Percentiles rank a stretch among this genome's conserved stretches.
phyloP scores from a whole-genome alignment of 2,329 filamentous ascomycete genomes.

The Fusarium subtropicale region DNA sequence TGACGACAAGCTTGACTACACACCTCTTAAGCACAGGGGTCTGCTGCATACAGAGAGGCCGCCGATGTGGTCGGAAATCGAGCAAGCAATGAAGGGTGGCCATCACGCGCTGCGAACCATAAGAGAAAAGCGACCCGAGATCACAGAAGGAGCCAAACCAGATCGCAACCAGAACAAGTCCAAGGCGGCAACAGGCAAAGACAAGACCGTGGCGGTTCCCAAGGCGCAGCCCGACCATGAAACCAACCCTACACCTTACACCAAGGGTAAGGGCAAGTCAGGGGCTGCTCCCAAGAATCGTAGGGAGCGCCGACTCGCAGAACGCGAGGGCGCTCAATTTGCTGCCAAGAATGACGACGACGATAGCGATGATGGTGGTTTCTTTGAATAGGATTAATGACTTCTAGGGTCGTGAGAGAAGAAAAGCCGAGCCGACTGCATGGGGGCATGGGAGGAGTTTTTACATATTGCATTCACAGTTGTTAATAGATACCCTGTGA shows the following conservation, averaged over 20 bases:
- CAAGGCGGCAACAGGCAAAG: slow-evolving; percentile 33
- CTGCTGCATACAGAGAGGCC: slow-evolving; percentile 61
- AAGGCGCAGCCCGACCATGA: slow-evolving; percentile 40
- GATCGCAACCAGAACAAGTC: slow-evolving; percentile 31
- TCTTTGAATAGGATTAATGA: slow-evolving; percentile 61
- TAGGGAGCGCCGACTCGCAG: slow-evolving; percentile 52
- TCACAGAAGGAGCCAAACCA: slow-evolving; percentile 22
- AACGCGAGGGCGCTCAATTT: slow-evolving; percentile 51
- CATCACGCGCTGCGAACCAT: slow-evolving; percentile 63
- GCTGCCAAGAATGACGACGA: slow-evolving; percentile 56
- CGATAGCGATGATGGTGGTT: slow-evolving; percentile 66
- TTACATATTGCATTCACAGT: slow-evolving; percentile 28
- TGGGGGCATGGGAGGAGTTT: slow-evolving; percentile 2
- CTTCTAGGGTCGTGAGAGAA: background rate
- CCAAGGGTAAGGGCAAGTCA: slow-evolving; percentile 40
- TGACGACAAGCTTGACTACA: slow-evolving; percentile 44
- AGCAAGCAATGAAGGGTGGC: slow-evolving; percentile 71
- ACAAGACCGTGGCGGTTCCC: slow-evolving; percentile 27
- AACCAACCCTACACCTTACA: slow-evolving; percentile 30
- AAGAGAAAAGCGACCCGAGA: slow-evolving; percentile 61
- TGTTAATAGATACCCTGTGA: slow-evolving; percentile 41
- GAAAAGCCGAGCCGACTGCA: slow-evolving; percentile 2
- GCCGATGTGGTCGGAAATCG: slow-evolving; percentile 76
- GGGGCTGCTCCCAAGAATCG: slow-evolving; percentile 51
- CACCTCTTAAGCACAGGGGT: slow-evolving; percentile 56